Base-by-base conservation (phyloP, 2,329 filamentous ascomycete species). In the Colletotrichum cuscutae region DNA sequence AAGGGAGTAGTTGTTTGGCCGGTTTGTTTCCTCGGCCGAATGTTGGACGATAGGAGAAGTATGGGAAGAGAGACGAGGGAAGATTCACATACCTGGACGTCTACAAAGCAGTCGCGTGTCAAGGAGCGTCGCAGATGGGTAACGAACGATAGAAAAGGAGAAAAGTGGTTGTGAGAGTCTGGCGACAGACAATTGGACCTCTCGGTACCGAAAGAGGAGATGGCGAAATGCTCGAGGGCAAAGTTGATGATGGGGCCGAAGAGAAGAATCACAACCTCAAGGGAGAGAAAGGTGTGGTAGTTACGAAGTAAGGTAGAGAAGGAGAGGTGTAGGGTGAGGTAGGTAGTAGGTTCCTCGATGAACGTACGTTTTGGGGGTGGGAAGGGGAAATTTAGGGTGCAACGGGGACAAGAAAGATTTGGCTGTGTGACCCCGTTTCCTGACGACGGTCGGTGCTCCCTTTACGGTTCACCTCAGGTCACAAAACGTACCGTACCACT, bases 91-190 rank as follows among this genome's bases (percentile, higher is more conserved):
- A 78, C 79, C 76, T 71, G 74, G 66, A 76, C 71, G 71, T 65
- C 67, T 70, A 71, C 60, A 65, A 24, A 73, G 69, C 61, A 76
- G 79, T 82, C 81, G 81, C 82, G 82, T 82, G 78, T 82, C 78
- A 78, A 73, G 78, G 75, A 77, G 78, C 76, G 80, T 78, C 77
- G 78, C 77, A 77, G 75, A 74, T 76, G 74, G 74, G 73, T 53
- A 72, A 71, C 58, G 60, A 71, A 72, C 70, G 76, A 75, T 76
- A 78, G 75, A 49, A 63, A 76, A 78, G 77, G 76, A 59, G 76
- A 67, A 76, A 49, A 26, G 54, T 24, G 63, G 35, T 56, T 37
- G 37, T 53, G 46, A 56, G 61, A 32, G 71, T 49, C 60, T 71
- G 67, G 49, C 56, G 46, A 30, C 24, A 69, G 67, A 65, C 61